Conservation (phyloP, 2,329 filamentous ascomycete species). For the Fusarium anthophilum region DNA sequence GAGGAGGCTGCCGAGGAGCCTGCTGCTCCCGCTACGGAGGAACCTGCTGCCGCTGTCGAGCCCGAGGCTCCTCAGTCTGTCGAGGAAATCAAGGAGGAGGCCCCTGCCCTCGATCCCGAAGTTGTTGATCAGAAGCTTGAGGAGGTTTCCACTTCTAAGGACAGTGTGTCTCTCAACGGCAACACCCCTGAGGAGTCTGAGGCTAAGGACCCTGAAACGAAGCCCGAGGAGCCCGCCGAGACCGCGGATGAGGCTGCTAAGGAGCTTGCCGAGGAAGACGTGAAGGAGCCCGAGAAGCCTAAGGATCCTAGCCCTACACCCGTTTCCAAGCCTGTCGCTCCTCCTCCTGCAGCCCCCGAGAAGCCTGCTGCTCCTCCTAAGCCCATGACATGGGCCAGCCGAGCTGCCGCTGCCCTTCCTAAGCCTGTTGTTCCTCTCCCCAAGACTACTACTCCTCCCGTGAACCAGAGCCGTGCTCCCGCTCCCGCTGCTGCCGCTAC, state of each 20-base stretch:
- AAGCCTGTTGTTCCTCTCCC: slow-evolving; percentile 63
- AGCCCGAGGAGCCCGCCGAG: slow-evolving; percentile 47
- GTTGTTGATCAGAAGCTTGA: slow-evolving; percentile 81
- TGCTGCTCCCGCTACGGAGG: slow-evolving; percentile 40
- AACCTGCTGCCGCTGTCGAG: slow-evolving; percentile 46
- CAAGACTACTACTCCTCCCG: slow-evolving; percentile 66
- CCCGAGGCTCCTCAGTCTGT: slow-evolving; percentile 43
- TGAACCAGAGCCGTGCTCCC: slow-evolving; percentile 62
- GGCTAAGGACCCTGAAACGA: slow-evolving; percentile 52
- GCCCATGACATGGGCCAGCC: slow-evolving; percentile 81
- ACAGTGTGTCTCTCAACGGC: slow-evolving; percentile 47
- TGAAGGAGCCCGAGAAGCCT: slow-evolving; percentile 71
- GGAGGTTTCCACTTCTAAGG: slow-evolving; percentile 59
- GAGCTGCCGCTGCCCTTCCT: slow-evolving; percentile 66
- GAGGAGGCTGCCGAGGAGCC: slow-evolving; percentile 50
- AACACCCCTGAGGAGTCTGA: slow-evolving; percentile 48
- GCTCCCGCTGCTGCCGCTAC: slow-evolving; percentile 53
- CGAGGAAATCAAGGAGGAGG: slow-evolving; percentile 45
- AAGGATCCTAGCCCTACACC: slow-evolving; percentile 69
- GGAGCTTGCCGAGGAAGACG: slow-evolving; percentile 65
- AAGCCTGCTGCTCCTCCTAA: slow-evolving; percentile 61
- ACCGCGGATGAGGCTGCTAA: slow-evolving; percentile 61
- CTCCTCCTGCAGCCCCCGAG: slow-evolving; percentile 50
- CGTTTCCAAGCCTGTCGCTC: slow-evolving; percentile 46
- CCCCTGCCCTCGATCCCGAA: slow-evolving; percentile 53